A percentile compares a stretch with the other conserved stretches of the same genome.
Evolutionary conservation across 345 rosid species (phyloP).

Genomic region (Garcia nutans): DNA sequence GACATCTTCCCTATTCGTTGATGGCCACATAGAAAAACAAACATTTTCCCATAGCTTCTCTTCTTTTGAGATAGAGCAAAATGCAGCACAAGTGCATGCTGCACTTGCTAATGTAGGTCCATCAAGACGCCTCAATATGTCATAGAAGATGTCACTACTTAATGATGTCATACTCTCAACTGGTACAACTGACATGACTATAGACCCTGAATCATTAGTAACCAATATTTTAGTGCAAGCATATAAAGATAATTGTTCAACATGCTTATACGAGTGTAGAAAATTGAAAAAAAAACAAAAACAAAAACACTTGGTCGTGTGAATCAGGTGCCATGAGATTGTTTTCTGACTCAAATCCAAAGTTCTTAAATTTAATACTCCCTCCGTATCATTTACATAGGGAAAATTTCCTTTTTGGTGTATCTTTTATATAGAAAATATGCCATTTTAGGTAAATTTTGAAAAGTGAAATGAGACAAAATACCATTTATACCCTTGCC

Average conservation of each 20-base stretch:
- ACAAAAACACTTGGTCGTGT: background rate
- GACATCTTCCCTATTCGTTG: constrained; percentile 62
- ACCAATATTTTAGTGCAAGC: constrained; percentile 6
- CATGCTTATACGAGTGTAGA: background rate
- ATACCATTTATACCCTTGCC: too few species aligned
- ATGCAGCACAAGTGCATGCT: constrained; percentile 67
- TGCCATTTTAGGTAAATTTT: too few species aligned
- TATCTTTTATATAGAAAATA: too few species aligned
- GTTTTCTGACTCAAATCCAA: background rate
- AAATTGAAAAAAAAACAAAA: background rate
- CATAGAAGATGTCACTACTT: constrained; percentile 64
- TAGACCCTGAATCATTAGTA: constrained; percentile 6
- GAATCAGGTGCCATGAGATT: background rate
- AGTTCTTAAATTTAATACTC: background rate
- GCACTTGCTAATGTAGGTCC: constrained; percentile 71
- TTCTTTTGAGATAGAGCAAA: constrained; percentile 67
- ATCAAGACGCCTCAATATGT: constrained; percentile 73
- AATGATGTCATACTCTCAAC: constrained; percentile 47
- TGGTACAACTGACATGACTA: constrained; percentile 37
- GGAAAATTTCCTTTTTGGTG: too few species aligned
- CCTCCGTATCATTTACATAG: too few species aligned
- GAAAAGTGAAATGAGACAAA: too few species aligned
- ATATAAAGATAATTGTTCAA: background rate
- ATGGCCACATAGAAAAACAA: constrained; percentile 76
- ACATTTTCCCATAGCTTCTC: constrained; percentile 76